These are phyloP conservation scores for Plantago major DNA, from an alignment of 257 asterid genomes.

Conservation along the genomic window DNA sequence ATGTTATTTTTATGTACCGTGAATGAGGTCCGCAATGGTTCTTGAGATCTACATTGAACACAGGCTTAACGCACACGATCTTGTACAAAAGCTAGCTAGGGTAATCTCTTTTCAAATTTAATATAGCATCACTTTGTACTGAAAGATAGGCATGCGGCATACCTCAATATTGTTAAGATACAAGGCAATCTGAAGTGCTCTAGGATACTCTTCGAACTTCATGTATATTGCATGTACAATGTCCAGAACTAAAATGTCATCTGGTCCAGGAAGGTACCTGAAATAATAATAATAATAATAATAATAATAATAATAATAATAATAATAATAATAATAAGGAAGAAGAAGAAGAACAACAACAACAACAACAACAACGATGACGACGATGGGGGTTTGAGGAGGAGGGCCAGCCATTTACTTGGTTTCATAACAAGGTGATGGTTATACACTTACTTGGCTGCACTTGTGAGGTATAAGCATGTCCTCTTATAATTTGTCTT, in stretches of 20 bases:
- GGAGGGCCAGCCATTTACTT: no score
- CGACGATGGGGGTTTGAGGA: no score
- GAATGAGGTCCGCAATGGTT: not conserved
- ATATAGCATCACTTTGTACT: not conserved
- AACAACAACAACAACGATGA: no score
- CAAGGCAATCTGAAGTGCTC: constrained; percentile 79
- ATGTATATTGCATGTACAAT: constrained; percentile 73
- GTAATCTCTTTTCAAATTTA: constrained; percentile 5
- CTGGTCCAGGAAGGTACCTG: constrained; percentile 96
- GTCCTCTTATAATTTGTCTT: constrained; percentile 67
- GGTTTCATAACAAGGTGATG: no score
- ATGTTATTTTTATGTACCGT: not conserved
- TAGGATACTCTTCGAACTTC: constrained; percentile 76
- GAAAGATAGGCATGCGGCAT: constrained; percentile 15
- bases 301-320: no score
- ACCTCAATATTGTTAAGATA: constrained; percentile 81
- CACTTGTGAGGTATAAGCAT: constrained; percentile 77
- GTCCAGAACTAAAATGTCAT: constrained; percentile 73
- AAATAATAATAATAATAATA: not conserved
- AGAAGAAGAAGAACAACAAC: no score
- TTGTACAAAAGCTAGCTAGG: not conserved
- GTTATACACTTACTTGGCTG: constrained; percentile 63
- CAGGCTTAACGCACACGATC: not conserved
- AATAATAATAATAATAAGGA: no score
- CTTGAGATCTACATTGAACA: not conserved